Percentiles rank a stretch among this genome's conserved stretches.
Evolutionary conservation across 1,284 basidiomycete species (phyloP).

Genomic region (Hemileia vastatrix): DNA sequence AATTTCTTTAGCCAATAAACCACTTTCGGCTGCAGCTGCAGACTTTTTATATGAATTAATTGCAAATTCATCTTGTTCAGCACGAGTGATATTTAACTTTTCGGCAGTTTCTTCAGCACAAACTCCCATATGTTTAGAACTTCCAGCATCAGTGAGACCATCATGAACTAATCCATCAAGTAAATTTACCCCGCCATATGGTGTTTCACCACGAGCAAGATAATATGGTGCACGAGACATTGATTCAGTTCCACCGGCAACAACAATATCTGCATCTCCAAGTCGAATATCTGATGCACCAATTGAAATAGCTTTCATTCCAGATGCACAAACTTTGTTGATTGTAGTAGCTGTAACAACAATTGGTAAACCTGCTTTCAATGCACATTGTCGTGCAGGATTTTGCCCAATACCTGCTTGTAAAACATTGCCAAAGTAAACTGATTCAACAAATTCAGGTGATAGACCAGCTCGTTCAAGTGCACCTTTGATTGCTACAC

Average conservation of each 20-base stretch:
- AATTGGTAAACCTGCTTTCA: slow-evolving; percentile 76
- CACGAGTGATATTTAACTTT: slow-evolving; percentile 44
- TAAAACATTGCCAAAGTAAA: slow-evolving; percentile 77
- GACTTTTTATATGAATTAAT: slow-evolving; percentile 91
- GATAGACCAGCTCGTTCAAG: slow-evolving; percentile 69
- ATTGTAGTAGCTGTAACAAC: slow-evolving; percentile 92
- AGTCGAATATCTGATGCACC: slow-evolving; percentile 47
- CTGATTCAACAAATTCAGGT: slow-evolving; percentile 74
- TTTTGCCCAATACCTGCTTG: slow-evolving; percentile 46
- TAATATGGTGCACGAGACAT: slow-evolving; percentile 46
- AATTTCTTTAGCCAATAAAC: slow-evolving; percentile 77
- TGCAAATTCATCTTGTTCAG: slow-evolving; percentile 55
- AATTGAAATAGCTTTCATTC: slow-evolving; percentile 47
- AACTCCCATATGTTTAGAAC: slow-evolving; percentile 76
- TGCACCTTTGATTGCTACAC: slow-evolving; percentile 78
- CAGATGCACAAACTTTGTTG: slow-evolving; percentile 57
- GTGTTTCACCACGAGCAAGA: not conserved
- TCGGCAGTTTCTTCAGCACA: slow-evolving; percentile 46
- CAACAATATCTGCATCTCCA: slow-evolving; percentile 45
- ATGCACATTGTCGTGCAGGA: slow-evolving; percentile 48
- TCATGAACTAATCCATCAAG: not conserved
- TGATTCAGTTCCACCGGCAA: slow-evolving; percentile 48
- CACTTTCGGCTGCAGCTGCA: slow-evolving; percentile 75
- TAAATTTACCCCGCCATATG: not conserved
- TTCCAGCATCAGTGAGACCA: slow-evolving; percentile 2